Conservation (phyloP, 495 filamentous ascomycete species). For the Xylaria acuta region DNA sequence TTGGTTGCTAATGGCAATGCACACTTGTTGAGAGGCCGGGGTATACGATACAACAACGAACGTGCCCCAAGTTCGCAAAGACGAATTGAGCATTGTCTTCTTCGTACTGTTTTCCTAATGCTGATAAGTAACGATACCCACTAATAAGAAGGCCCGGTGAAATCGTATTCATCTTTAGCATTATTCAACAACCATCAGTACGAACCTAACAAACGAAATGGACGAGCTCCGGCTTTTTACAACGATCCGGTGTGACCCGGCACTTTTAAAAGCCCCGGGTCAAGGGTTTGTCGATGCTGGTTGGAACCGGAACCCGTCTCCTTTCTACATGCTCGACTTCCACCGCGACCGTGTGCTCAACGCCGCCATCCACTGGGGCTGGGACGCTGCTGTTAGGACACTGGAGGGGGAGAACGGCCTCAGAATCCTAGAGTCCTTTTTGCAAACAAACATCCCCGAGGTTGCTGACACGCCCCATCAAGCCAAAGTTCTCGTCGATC, state of each 20-base stretch:
- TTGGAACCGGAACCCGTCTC: conserved; percentile 59
- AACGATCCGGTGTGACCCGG: conserved; percentile 77
- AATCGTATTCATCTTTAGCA: neutral
- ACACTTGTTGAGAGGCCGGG: neutral
- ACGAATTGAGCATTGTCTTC: neutral
- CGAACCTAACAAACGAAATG: conserved; percentile 18
- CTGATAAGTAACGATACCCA: neutral
- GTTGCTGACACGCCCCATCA: conserved; percentile 42
- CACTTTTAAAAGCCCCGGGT: conserved; percentile 52
- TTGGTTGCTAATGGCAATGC: neutral
- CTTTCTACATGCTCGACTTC: conserved; percentile 82
- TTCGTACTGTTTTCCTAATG: neutral
- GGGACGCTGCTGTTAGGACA: conserved; percentile 51
- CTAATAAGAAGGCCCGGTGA: neutral
- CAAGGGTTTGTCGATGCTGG: conserved; percentile 43
- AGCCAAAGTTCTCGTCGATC: conserved; percentile 61
- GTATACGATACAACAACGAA: neutral
- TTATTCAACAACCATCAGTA: neutral
- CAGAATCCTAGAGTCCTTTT: conserved; percentile 34
- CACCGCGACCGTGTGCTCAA: conserved; percentile 80
- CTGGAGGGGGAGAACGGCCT: conserved; percentile 56
- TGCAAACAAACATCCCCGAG: conserved; percentile 30
- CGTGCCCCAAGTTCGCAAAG: neutral
- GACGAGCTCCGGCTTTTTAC: conserved; percentile 67
- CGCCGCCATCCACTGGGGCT: conserved; percentile 74